Percentiles rank a stretch among this genome's conserved stretches.
Evolutionary conservation across 768 basidiomycete genomes (phyloP).

Genomic region (Termitomyces sp.): DNA sequence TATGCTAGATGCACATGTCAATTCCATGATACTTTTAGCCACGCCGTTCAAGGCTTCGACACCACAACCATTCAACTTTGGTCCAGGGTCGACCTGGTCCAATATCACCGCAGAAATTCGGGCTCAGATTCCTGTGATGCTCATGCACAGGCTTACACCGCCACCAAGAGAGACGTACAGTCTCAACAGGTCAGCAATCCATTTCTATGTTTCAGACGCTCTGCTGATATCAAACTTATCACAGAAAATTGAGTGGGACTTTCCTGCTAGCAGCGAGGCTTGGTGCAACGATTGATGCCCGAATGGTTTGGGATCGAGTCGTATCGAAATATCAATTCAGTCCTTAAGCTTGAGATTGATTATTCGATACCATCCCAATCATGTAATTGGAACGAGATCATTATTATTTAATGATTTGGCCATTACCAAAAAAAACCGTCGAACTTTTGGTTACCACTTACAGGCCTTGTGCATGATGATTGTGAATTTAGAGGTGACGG

Average conservation of each 20-base stretch:
- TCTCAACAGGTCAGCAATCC: conserved; percentile 64
- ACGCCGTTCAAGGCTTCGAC: conserved; percentile 72
- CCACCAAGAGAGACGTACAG: conserved; percentile 95
- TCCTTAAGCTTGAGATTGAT: conserved; percentile 10
- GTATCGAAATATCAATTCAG: conserved; percentile 37
- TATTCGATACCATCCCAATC: no score
- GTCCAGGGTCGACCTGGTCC: conserved; percentile 56
- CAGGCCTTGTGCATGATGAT: no score
- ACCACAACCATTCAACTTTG: conserved; percentile 76
- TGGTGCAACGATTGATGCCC: conserved; percentile 68
- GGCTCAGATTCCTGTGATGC: conserved; percentile 83
- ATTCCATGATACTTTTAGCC: conserved; percentile 79
- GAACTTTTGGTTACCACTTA: no score
- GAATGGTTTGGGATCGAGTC: conserved; percentile 69
- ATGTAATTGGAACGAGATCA: no score
- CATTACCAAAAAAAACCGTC: no score
- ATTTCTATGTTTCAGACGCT: background rate
- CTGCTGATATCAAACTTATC: background rate
- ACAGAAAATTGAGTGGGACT: conserved; percentile 76
- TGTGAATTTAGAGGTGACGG: no score
- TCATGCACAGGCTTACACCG: conserved; percentile 81
- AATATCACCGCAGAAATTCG: conserved; percentile 75
- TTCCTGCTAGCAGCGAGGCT: conserved; percentile 77
- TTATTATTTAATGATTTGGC: no score
- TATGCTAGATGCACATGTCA: conserved; percentile 85